Evolutionary conservation across 2,329 filamentous ascomycete genomes (phyloP), one percentile per base, ranked within the genome.

Genomic region (Paecilomyces dactylethromorphus): DNA sequence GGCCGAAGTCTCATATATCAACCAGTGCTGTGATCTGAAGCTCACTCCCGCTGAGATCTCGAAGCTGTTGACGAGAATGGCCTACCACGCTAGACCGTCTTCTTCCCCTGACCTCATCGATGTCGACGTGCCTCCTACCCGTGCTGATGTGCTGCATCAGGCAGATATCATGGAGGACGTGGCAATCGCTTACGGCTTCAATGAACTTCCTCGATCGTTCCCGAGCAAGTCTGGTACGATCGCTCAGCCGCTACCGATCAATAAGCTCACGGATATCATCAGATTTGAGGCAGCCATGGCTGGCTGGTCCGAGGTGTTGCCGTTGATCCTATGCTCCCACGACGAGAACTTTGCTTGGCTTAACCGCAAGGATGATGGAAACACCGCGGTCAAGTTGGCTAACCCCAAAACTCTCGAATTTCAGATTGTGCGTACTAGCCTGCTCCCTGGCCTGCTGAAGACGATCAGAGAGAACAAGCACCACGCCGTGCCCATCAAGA

Each of bases 161-260:
- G 95, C 92, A 68, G 94, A 99, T 73, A 90, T 99, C 66, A 99
- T 99, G 93, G 94, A 99, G 78, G 95, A 99, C 72, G 87, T 95
- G 21, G 94, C 92, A 49, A 94, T 99, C 64, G 92, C 91, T 56
- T 97, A 97, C 74, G 94, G 95, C 64, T 99, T 96, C 84, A 99
- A 99, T 82, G 91, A 90, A 63, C 87, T 99, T 18, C 92, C 93
- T 1, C 88, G 92, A 56, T 87, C 88, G 54, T 91, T 93, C 69
- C 92, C 92, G 8, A 92, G 87, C 75, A 92, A 92, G 71, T 89
- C 90, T 24, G 89, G 88, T 58, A 94, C 91, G 5, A 86, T 97
- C 61, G 95, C 91, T 53, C 89, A 91, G 59, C 91, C 92, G 10
- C 82, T 97, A 10, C 85, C 87, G 60, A 88, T 99, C 77, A 99